Percentiles rank a stretch among this genome's conserved stretches.
These are phyloP conservation scores for Turnera subulata DNA, from an alignment of 345 rosid genomes.

Conservation along the genomic window DNA sequence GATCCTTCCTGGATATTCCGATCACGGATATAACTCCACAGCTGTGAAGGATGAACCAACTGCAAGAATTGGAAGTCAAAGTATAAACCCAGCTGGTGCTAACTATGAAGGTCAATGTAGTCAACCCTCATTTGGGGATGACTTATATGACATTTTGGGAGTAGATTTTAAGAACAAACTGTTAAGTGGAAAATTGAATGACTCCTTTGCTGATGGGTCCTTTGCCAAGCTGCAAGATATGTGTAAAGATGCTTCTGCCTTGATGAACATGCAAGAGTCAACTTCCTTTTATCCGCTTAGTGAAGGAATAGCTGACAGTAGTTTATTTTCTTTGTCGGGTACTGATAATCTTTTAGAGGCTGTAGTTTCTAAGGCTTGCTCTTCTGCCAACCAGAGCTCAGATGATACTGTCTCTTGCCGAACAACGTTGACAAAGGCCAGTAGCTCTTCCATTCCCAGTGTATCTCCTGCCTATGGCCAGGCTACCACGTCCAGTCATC, in stretches of 20 bases:
- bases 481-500: conserved; percentile 33
- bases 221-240: conserved; percentile 30
- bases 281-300: conserved; percentile 36
- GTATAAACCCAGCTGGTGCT: conserved; percentile 15
- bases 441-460: conserved; percentile 52
- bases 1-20: conserved; percentile 25
- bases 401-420: conserved; percentile 68
- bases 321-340: conserved; percentile 28
- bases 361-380: conserved; percentile 61
- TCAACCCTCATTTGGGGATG: conserved; percentile 55
- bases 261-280: conserved; percentile 32
- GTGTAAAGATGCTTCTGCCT: conserved; percentile 31
- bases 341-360: conserved; percentile 89
- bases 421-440: conserved; percentile 63
- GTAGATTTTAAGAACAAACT: conserved; percentile 59
- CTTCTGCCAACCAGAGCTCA: conserved; percentile 58
- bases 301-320: conserved; percentile 30
- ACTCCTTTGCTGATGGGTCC: conserved; percentile 21
- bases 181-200: conserved; percentile 32
- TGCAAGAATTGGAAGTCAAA: conserved; percentile 25
- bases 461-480: conserved; percentile 30
- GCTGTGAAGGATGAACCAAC: conserved; percentile 22
- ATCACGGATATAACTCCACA: conserved; percentile 7
- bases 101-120: conserved; percentile 29
- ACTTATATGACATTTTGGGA: conserved; percentile 79